Evolutionary conservation across 2,329 filamentous ascomycete genomes (phyloP).

Genomic region (Blastomyces percursus): DNA sequence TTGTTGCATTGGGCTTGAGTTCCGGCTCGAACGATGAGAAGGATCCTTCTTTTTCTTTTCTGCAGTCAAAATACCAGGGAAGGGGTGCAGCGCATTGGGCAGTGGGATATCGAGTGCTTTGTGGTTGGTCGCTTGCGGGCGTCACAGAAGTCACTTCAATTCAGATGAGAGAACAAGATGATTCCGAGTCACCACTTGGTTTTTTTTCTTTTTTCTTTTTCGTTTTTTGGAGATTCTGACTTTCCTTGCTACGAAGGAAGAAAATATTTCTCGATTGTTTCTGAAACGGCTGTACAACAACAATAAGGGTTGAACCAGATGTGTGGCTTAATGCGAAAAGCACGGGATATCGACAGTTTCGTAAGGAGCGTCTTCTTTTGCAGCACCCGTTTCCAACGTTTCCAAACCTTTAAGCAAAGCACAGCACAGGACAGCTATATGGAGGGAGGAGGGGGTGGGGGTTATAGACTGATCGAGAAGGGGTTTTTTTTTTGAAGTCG

Average conservation of each 20-base stretch:
- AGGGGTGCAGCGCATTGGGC: background rate
- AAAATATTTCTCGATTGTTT: background rate
- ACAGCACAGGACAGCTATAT: background rate
- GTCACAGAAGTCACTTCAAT: background rate
- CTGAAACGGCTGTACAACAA: background rate
- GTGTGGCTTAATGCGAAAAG: background rate
- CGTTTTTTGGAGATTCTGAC: background rate
- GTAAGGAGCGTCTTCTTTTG: background rate
- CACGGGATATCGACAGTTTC: background rate
- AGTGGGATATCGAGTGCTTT: background rate
- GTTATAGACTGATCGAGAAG: background rate
- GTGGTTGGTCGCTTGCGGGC: background rate
- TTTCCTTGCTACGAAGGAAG: background rate
- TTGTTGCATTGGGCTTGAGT: background rate
- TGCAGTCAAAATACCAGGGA: background rate
- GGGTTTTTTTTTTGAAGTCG: too few relatives aligned
- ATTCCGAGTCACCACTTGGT: background rate
- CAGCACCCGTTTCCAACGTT: background rate
- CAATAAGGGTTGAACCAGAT: background rate
- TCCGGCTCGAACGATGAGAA: background rate
- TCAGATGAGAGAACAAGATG: background rate
- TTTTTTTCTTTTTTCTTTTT: too few relatives aligned
- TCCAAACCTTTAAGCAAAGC: background rate
- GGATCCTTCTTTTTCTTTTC: background rate
- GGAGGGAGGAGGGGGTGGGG: background rate